Evolutionary conservation across 148 eudicot species (phyloP).

Genomic region (Tetragonia tetragonoides): DNA sequence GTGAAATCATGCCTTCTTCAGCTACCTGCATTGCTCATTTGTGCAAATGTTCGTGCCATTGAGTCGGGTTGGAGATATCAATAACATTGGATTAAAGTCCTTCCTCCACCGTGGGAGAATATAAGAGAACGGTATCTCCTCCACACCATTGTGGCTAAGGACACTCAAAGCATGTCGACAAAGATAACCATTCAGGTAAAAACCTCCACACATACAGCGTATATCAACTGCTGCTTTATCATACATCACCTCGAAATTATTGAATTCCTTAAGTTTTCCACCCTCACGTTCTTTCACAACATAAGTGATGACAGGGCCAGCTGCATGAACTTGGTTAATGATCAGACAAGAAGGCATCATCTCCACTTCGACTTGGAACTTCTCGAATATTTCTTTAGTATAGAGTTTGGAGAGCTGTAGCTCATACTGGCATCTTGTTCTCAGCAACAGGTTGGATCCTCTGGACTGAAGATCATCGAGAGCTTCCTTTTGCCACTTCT

Average conservation of each 20-base stretch:
- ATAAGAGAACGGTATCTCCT: conserved; percentile 58
- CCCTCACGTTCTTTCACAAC: conserved; percentile 52
- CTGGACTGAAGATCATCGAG: conserved; percentile 57
- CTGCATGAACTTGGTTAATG: conserved; percentile 47
- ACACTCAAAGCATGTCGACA: conserved; percentile 70
- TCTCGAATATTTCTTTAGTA: conserved; percentile 52
- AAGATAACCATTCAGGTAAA: conserved; percentile 68
- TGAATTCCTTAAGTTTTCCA: conserved; percentile 30
- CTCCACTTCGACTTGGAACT: conserved; percentile 65
- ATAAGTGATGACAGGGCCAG: conserved; percentile 52
- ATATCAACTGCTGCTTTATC: conserved; percentile 48
- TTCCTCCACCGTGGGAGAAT: conserved; percentile 73
- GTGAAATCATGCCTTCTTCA: conserved; percentile 64
- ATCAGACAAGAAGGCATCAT: conserved; percentile 50
- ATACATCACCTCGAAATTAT: conserved; percentile 55
- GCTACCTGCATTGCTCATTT: conserved; percentile 63
- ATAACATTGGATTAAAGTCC: conserved; percentile 54
- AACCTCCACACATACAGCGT: conserved; percentile 70
- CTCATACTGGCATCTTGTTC: conserved; percentile 57
- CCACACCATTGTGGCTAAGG: conserved; percentile 47
- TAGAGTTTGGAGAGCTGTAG: conserved; percentile 61
- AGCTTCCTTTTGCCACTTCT: conserved; percentile 47
- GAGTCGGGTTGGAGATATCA: conserved; percentile 50
- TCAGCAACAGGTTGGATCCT: conserved; percentile 40
- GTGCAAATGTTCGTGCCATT: conserved; percentile 71